Evolutionary conservation across 805 yeast genomes (phyloP).

Genomic region (Candida corydali): DNA sequence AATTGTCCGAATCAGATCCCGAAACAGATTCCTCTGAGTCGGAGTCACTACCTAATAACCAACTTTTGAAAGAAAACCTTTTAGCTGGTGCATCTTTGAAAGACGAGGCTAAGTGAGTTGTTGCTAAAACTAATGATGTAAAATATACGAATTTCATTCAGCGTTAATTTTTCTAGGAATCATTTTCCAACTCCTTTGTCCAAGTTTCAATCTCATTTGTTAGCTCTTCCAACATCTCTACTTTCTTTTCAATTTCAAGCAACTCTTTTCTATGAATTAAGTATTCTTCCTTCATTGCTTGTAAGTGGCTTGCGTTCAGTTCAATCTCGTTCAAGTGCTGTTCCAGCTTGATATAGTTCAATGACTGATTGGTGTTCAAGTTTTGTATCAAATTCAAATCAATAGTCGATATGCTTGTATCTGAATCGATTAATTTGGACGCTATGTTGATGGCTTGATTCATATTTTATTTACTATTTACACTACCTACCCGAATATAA

Average conservation of each 20-base stretch:
- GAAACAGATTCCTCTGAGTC: not conserved
- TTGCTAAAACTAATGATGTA: not conserved
- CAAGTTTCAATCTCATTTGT: slow-evolving; percentile 59
- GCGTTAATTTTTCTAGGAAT: too few relatives aligned
- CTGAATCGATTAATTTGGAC: slow-evolving; percentile 33
- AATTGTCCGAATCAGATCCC: slow-evolving; percentile 14
- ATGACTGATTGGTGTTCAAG: slow-evolving; percentile 54
- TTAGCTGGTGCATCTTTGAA: not conserved
- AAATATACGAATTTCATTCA: not conserved
- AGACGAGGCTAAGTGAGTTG: not conserved
- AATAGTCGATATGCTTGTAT: slow-evolving; percentile 38
- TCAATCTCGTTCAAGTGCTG: slow-evolving; percentile 41
- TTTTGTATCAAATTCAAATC: slow-evolving; percentile 49
- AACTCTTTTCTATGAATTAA: slow-evolving; percentile 16
- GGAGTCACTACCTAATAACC: not conserved
- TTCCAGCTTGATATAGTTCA: slow-evolving; percentile 45
- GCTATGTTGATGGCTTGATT: slow-evolving; percentile 26
- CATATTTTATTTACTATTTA: slow-evolving; percentile 3
- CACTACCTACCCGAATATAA: slow-evolving; percentile 53
- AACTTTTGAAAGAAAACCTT: not conserved
- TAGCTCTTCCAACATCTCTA: slow-evolving; percentile 41
- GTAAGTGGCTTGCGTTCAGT: slow-evolving; percentile 30
- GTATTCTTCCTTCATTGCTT: slow-evolving; percentile 23
- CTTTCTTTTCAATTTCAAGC: slow-evolving; percentile 28
- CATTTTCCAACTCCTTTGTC: slow-evolving; percentile 52